Base-by-base conservation (phyloP, 1,139 yeast genomes). In the Protomyces arabidopsidicola region DNA sequence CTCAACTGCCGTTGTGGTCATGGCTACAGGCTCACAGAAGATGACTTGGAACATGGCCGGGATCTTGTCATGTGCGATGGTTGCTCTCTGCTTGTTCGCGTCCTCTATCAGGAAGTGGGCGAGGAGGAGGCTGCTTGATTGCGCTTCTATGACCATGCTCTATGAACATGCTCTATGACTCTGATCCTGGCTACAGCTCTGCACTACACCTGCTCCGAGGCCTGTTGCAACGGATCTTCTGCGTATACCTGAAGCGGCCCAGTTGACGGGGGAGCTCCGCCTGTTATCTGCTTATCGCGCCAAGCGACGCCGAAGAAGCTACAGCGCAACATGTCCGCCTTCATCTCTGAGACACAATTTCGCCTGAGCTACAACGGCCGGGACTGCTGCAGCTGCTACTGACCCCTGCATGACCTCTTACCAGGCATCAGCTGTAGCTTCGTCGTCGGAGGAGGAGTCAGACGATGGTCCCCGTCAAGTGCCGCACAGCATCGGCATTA, bases 21-120 rank as follows among this genome's bases (percentile, higher is more conserved):
- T 24, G 57, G 54, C 34, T 64, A 61, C 36, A 36, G 35, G 38
- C 48, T 64, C 53, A 64, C 66, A 8, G 65, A 64, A 45, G 51
- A 45, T 5, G 65, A 64, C 35, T 39, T 64, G 39, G 66, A 64
- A 48, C 55, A 52, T 14, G 65, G 64, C 5, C 31, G 55, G 39
- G 64, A 60, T 54, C 55, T 64, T 12, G 61, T 64, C 12, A 57
- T 57, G 20, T 64, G 66, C 20, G 50, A 36, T 36, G 66, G 66
- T 8, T 64, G 66, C 54, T 55, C 62, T 61, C 54, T 64, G 45
- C 36, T 48, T 16, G 61, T 64, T 8, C 61, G 64, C 34, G 65
- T 64, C 36, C 60, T 60, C 27, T 64, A 64, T 52, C 56, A 64
- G 31, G 58, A 58, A 16, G 45, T 27, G 34, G 35, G n/a, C n/a